Percentiles rank a stretch among this genome's conserved stretches.
phyloP scores from a whole-genome alignment of 2,329 filamentous ascomycete species.

The Albifimbria verrucaria region DNA sequence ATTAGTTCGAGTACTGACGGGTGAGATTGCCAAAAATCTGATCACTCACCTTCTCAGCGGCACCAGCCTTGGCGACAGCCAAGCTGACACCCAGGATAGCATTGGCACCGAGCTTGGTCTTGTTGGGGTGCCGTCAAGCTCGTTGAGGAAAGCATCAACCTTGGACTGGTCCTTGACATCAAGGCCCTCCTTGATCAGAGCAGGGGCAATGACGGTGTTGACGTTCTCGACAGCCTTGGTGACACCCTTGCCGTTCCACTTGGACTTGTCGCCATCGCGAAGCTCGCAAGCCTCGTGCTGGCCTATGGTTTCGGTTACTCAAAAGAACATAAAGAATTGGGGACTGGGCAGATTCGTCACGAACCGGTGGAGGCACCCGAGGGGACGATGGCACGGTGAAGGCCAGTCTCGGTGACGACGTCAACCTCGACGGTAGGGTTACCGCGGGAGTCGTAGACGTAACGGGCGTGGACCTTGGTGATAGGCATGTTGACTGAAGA shows the following conservation, averaged over 20 bases:
- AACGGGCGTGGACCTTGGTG: constrained; percentile 86
- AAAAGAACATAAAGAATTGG: constrained; percentile 14
- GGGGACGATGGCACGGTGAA: constrained; percentile 96
- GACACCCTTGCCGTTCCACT: constrained; percentile 87
- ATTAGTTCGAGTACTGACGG: not conserved
- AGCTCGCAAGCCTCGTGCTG: constrained; percentile 90
- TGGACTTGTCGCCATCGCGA: constrained; percentile 82
- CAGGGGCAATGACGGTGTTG: constrained; percentile 76
- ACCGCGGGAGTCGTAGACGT: constrained; percentile 96
- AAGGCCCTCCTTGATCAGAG: constrained; percentile 76
- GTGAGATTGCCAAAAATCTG: no score
- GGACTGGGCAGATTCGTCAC: constrained; percentile 30
- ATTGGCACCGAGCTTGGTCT: constrained; percentile 85
- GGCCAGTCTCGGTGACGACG: constrained; percentile 90
- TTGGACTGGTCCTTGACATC: constrained; percentile 85
- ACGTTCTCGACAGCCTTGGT: constrained; percentile 83
- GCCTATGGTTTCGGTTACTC: constrained; percentile 47
- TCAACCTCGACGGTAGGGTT: constrained; percentile 99
- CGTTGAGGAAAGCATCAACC: constrained; percentile 80
- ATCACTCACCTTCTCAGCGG: constrained; percentile 69
- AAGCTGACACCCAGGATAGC: constrained; percentile 83
- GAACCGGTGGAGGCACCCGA: constrained; percentile 92
- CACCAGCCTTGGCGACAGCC: constrained; percentile 84
- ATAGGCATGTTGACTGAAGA: constrained; percentile 70
- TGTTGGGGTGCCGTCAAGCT: constrained; percentile 84